Base-by-base conservation (phyloP, 345 rosid species). In the Dipteronia sinensis region DNA sequence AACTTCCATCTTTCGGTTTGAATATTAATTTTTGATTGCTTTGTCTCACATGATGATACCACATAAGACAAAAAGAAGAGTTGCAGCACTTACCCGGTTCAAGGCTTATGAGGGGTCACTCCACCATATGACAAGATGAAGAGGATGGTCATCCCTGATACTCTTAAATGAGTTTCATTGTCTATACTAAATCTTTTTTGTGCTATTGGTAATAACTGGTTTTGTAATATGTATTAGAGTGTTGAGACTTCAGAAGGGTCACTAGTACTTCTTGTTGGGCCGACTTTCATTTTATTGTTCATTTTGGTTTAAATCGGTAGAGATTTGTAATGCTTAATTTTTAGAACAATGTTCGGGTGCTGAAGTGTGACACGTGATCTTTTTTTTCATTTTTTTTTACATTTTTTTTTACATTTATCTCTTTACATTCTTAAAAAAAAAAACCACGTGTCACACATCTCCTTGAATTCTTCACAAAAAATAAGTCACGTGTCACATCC, bases 211-310 rank as follows among this genome's bases (percentile, higher is more conserved):
- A n/a, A 19, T 53, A 12, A 20, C 56, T 69, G 11, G 10, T 22
- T 34, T 16, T 51, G 27, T 67, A 61, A 47, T 25, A 4, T 71
- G 76, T 75, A 4, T 70, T 61, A 94, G 98, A n/a, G n/a, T 94
- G 5, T 85, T 94, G 94, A 94, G 97, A n/a, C n/a, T n/a, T n/a
- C n/a, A n/a, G n/a, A n/a, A n/a, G 76, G 97, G 98, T 12, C 98
- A 92, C 83, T 92, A 91, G 68, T 90, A 90, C 82, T 92, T 97
- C 83, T 81, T 91, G 82, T 75, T 92, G 86, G 96, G 97, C 4
- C 83, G 82, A 58, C 82, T 94, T 2, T 91, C 98, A 51, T 88
- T 94, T 9, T n/a, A n/a, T n/a, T n/a, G n/a, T n/a, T n/a, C n/a
- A n/a, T n/a, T n/a, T n/a, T n/a, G n/a, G n/a, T n/a, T n/a, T n/a